Conservation (phyloP, 1,284 basidiomycete species). For the Naganishia sp. region DNA sequence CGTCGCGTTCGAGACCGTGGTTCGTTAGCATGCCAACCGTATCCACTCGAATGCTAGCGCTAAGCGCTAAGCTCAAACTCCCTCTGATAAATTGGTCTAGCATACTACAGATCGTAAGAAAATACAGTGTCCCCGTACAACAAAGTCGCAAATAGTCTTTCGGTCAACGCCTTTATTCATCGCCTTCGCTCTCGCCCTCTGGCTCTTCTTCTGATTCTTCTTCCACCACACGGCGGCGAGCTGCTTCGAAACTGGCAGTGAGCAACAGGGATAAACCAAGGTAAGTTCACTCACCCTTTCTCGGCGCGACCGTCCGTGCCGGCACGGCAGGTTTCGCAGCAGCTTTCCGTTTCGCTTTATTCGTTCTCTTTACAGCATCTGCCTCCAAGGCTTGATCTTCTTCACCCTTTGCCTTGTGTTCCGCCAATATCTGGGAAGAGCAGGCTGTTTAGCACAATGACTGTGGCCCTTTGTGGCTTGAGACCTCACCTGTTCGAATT, state of each 20-base stretch:
- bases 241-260: not conserved
- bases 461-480: not conserved
- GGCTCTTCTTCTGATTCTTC: slow-evolving; percentile 11
- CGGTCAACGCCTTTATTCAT: not conserved
- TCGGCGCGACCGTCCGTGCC: slow-evolving; percentile 3
- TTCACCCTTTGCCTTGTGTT: slow-evolving; percentile 78
- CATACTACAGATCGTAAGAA: not conserved
- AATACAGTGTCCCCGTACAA: too few relatives aligned
- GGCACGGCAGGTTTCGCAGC: slow-evolving; percentile 38
- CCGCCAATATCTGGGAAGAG: slow-evolving; percentile 69
- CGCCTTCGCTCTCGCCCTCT: slow-evolving; percentile 2
- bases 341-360: slow-evolving; percentile 68
- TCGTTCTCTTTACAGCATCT: slow-evolving; percentile 76
- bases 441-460: slow-evolving; percentile 21
- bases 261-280: not conserved
- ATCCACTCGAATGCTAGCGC: too few relatives aligned
- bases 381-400: slow-evolving; percentile 88
- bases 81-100: too few relatives aligned
- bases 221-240: slow-evolving; percentile 1
- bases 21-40: too few relatives aligned
- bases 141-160: too few relatives aligned
- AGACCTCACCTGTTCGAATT: slow-evolving; percentile 72
- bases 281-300: slow-evolving; percentile 1
- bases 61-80: too few relatives aligned
- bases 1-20: too few relatives aligned